phyloP scores from a whole-genome alignment of 1,139 yeast genomes.

The Meyerozyma carpophila region DNA sequence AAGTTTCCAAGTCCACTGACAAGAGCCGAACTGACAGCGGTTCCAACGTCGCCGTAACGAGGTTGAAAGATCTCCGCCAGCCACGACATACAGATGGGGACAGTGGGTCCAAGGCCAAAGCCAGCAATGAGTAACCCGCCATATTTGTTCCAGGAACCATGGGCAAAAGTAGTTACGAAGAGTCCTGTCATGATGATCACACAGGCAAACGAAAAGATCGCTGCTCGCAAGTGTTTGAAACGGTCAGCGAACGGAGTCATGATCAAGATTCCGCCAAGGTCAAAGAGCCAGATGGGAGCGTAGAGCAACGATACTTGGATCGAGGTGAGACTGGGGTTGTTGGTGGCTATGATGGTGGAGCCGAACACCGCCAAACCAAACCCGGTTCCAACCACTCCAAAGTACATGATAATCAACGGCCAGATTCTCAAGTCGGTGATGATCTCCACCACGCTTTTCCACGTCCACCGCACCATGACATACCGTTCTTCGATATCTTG shows the following conservation, averaged over 20 bases:
- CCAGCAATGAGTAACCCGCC: constrained; percentile 81
- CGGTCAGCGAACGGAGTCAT: constrained; percentile 79
- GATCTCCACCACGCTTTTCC: constrained; percentile 54
- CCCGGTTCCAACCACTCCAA: constrained; percentile 89
- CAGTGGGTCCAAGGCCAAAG: constrained; percentile 86
- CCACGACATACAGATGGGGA: constrained; percentile 86
- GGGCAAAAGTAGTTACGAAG: constrained; percentile 71
- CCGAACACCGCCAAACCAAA: constrained; percentile 83
- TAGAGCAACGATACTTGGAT: constrained; percentile 69
- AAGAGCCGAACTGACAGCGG: constrained; percentile 77
- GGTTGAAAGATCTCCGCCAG: constrained; percentile 70
- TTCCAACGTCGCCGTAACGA: constrained; percentile 77
- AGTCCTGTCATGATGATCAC: constrained; percentile 68
- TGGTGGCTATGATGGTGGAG: constrained; percentile 67
- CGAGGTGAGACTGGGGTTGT: constrained; percentile 59
- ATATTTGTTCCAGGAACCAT: constrained; percentile 68
- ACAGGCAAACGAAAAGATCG: constrained; percentile 58
- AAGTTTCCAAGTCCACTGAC: constrained; percentile 84
- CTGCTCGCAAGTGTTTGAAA: constrained; percentile 51
- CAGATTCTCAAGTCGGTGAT: constrained; percentile 63
- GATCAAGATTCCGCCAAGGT: constrained; percentile 68
- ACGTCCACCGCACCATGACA: constrained; percentile 47
- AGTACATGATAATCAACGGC: constrained; percentile 84
- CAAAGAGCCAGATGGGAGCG: constrained; percentile 90
- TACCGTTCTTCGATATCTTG: constrained; percentile 56